Evolutionary conservation across 2,329 filamentous ascomycete species (phyloP).

Genomic region (Claviceps purpurea): DNA sequence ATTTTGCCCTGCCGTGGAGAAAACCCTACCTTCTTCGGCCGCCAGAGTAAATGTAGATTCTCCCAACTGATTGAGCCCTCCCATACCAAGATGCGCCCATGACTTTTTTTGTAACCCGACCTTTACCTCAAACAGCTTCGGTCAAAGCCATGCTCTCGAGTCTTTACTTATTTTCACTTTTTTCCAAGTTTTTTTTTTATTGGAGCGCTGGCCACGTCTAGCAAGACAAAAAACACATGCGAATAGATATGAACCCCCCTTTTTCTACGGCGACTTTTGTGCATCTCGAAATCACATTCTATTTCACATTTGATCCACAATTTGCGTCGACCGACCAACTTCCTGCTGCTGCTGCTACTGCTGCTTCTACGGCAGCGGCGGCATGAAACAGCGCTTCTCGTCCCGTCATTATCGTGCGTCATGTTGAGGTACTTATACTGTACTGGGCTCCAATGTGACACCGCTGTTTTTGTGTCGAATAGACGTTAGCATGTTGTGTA

Average conservation of each 20-base stretch:
- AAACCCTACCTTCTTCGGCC: neutral
- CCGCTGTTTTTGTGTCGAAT: slow-evolving; percentile 23
- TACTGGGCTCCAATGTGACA: slow-evolving; percentile 40
- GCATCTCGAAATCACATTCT: neutral
- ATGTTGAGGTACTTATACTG: slow-evolving; percentile 19
- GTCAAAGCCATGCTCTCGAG: no score
- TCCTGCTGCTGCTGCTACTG: no score
- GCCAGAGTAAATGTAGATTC: neutral
- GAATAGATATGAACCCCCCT: neutral
- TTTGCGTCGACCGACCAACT: neutral
- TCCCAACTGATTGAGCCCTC: neutral
- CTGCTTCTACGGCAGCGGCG: neutral
- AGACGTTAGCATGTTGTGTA: neutral
- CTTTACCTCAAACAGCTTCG: neutral
- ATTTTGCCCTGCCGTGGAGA: neutral
- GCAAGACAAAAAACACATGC: neutral
- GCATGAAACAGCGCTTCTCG: slow-evolving; percentile 3
- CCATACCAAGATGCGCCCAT: neutral
- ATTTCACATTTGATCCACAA: neutral
- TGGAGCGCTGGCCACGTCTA: slow-evolving; percentile 1
- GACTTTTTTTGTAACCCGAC: neutral
- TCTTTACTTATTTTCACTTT: neutral
- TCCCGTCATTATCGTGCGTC: slow-evolving; percentile 3
- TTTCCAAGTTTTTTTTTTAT: neutral
- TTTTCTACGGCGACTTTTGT: neutral